Base-by-base conservation (phyloP, 2,329 filamentous ascomycete genomes). In the Fusarium beomiforme region DNA sequence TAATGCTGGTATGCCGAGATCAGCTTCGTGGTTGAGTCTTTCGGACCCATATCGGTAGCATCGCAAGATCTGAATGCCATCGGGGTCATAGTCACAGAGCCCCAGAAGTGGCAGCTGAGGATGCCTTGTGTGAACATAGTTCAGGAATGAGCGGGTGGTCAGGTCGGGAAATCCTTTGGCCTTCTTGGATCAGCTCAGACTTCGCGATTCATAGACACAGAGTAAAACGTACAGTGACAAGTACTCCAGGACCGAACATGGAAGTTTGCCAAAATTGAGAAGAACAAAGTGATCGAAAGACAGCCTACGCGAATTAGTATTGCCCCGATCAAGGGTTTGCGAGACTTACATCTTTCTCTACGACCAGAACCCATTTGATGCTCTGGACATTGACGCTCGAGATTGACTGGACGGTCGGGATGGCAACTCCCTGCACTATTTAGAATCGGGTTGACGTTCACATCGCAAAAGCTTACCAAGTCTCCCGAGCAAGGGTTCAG, bases 111-210 rank as follows among this genome's bases (percentile, higher is more conserved):
- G 87, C 24, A 92, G 79, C 1, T 79, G 76, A 0, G 87, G 86
- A 23, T 81, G 82, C 12, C 78, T 79, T 0, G 73, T 78, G 39
- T 87, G 84, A 2, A 94, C 59, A 16, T 83, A 78, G 43, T 85
- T 84, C 3, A 95, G 81, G 57, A 95, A 90, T 19, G 85, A 85
- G 11, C 92, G 85, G 0, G 92, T 94, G 2, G 87, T 85, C 50
- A 95, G 82, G 73, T 96, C 93, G 0, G 93, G 93, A 75, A 94
- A 96, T 4, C 93, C 93, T 83, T 95, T 96, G 2, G 90, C 93
- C 91, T 94, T 57, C 5, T 4, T 10, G 1, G 1, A 16, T 75
- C 17, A 75, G 53, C 21, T 36, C 44, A 12, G 7, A 13, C 5
- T 13, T 17, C 7, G 5, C 5, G 19, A 4, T 11, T n/a, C 10